Percentiles rank a stretch among this genome's conserved stretches.
Evolutionary conservation across 345 rosid species (phyloP).

Genomic region (Dimocarpus longan): DNA sequence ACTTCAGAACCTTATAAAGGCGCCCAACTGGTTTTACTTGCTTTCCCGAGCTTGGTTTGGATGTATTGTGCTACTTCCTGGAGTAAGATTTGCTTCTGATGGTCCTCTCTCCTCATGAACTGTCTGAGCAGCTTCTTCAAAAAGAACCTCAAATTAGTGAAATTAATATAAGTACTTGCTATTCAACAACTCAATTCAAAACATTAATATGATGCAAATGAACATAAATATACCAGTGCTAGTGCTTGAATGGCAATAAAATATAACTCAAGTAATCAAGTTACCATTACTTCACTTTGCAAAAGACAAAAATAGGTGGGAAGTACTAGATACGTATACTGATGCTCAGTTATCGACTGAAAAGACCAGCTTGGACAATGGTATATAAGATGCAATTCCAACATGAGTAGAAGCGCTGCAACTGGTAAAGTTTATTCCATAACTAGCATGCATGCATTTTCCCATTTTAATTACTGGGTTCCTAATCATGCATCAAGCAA

Average conservation of each 20-base stretch:
- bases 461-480: too few species aligned
- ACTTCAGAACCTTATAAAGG: conserved; percentile 61
- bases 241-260: background rate
- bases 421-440: too few species aligned
- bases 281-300: background rate
- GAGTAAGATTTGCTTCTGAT: conserved; percentile 47
- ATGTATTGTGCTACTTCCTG: conserved; percentile 39
- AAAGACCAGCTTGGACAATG: background rate
- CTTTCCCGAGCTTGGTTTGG: conserved; percentile 44
- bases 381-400: too few species aligned
- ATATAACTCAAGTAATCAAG: background rate
- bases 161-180: background rate
- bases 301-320: background rate
- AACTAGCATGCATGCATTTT: too few species aligned
- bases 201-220: background rate
- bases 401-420: too few species aligned
- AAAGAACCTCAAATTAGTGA: background rate
- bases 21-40: conserved; percentile 51
- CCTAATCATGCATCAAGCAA: too few species aligned
- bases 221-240: background rate
- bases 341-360: background rate
- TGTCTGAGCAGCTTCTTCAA: conserved; percentile 37
- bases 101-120: conserved; percentile 52
- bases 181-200: background rate
- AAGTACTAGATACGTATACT: background rate